These are phyloP conservation scores for Candolleomyces efflorescens DNA, from an alignment of 768 basidiomycete species.

Conservation along the genomic window DNA sequence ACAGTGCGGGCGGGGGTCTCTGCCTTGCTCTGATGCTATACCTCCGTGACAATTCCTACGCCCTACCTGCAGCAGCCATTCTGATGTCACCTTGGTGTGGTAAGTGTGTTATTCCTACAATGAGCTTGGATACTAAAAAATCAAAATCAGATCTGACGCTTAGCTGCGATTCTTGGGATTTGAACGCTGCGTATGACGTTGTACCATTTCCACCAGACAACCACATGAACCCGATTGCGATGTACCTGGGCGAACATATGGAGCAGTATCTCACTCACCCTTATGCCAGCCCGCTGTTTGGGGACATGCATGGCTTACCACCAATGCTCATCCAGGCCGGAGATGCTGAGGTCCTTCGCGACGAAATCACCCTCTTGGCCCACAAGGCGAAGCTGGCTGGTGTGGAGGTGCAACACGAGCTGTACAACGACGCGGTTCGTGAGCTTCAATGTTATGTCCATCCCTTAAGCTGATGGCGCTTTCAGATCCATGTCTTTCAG, in stretches of 20 bases:
- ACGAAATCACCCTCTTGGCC: conserved; percentile 87
- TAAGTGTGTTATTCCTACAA: conserved; percentile 35
- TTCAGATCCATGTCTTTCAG: conserved; percentile 88
- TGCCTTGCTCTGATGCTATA: conserved; percentile 87
- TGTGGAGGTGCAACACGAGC: conserved; percentile 81
- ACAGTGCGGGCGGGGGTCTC: conserved; percentile 92
- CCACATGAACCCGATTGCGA: conserved; percentile 90
- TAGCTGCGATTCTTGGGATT: conserved; percentile 98
- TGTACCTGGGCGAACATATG: conserved; percentile 82
- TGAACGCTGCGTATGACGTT: conserved; percentile 83
- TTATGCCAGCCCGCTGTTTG: conserved; percentile 94
- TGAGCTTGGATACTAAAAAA: conserved; percentile 3
- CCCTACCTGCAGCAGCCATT: conserved; percentile 80
- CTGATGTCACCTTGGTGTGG: conserved; percentile 96
- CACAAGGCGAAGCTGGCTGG: conserved; percentile 90
- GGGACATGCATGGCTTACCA: conserved; percentile 80
- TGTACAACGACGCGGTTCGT: conserved; percentile 87
- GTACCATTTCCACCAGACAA: conserved; percentile 74
- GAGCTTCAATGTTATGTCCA: background rate
- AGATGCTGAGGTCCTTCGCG: conserved; percentile 92
- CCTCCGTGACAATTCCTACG: conserved; percentile 85
- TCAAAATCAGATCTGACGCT: conserved; percentile 79
- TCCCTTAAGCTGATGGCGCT: background rate
- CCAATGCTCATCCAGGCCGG: conserved; percentile 90
- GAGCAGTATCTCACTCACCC: conserved; percentile 90